These are phyloP conservation scores for Cryptosporidium ryanae DNA, from an alignment of 169 alveolate species.

Conservation along the genomic window DNA sequence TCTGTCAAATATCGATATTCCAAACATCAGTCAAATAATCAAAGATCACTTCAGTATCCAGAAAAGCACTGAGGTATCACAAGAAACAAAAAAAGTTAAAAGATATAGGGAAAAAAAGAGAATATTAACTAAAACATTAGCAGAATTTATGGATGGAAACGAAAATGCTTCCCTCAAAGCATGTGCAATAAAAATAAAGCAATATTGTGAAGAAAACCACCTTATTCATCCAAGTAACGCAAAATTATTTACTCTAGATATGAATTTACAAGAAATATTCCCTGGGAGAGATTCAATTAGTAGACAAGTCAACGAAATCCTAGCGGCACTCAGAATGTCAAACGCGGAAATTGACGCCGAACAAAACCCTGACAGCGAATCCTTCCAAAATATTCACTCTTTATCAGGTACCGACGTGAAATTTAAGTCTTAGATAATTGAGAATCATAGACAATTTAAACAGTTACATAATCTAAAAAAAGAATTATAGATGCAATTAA, in stretches of 20 bases:
- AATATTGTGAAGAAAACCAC: slow-evolving; percentile 37
- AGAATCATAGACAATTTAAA: background rate
- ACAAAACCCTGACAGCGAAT: background rate
- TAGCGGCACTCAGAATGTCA: slow-evolving; percentile 15
- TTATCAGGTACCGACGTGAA: background rate
- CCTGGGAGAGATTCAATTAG: slow-evolving; percentile 42
- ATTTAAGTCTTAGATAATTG: background rate
- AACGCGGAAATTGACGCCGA: slow-evolving; percentile 4
- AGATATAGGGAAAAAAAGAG: slow-evolving; percentile 19
- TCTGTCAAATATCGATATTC: slow-evolving; percentile 13
- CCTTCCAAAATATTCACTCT: background rate
- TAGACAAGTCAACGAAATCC: slow-evolving; percentile 27
- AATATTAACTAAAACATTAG: slow-evolving; percentile 5
- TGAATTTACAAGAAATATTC: slow-evolving; percentile 6
- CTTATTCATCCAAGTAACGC: slow-evolving; percentile 31
- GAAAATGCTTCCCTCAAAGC: slow-evolving; percentile 7
- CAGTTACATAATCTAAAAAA: background rate
- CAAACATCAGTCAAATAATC: slow-evolving; percentile 24
- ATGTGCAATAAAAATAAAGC: slow-evolving; percentile 28
- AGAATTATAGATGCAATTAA: background rate
- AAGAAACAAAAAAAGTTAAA: slow-evolving; percentile 23
- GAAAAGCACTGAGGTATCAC: background rate
- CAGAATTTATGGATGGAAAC: slow-evolving; percentile 25
- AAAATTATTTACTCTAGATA: slow-evolving; percentile 25
- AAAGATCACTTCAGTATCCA: background rate